Evolutionary conservation across 139 green algal genomes (phyloP).

Genomic region (Coccomyxa sp.): DNA sequence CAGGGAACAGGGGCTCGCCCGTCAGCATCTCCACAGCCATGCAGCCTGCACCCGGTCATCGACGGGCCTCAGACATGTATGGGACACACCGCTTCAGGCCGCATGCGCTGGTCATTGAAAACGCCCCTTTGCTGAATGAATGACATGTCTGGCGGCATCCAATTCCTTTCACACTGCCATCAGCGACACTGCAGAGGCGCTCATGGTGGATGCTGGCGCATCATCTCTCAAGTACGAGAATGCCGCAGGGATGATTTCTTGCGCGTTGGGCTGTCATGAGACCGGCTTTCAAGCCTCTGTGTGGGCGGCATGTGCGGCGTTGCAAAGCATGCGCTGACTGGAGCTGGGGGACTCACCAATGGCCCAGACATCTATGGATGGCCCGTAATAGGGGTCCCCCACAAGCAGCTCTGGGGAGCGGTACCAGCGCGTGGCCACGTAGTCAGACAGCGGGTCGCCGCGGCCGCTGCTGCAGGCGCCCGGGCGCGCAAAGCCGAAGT

Average conservation of each 20-base stretch:
- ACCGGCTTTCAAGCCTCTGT: too few relatives aligned
- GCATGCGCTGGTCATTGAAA: too few relatives aligned
- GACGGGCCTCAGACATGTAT: not conserved
- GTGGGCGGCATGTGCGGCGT: too few relatives aligned
- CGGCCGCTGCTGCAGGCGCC: conserved; percentile 27
- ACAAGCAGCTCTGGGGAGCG: conserved; percentile 88
- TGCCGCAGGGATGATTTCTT: too few relatives aligned
- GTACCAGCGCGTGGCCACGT: conserved; percentile 96
- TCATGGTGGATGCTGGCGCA: too few relatives aligned
- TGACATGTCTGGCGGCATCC: too few relatives aligned
- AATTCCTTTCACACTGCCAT: too few relatives aligned
- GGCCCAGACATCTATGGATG: conserved; percentile 85
- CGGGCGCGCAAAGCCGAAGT: conserved; percentile 90
- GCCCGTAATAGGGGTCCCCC: conserved; percentile 69
- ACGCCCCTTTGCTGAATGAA: too few relatives aligned
- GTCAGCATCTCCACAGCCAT: conserved; percentile 86
- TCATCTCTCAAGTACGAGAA: too few relatives aligned
- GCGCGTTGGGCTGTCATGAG: too few relatives aligned
- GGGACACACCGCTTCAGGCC: too few relatives aligned
- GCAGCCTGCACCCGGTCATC: conserved; percentile 47
- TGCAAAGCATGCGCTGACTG: not conserved
- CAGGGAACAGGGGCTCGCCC: conserved; percentile 84
- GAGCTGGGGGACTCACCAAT: conserved; percentile 50
- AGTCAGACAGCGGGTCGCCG: conserved; percentile 71
- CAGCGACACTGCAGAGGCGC: too few relatives aligned